Base-by-base conservation (phyloP, 2,329 filamentous ascomycete species). In the Cytospora piceicola region DNA sequence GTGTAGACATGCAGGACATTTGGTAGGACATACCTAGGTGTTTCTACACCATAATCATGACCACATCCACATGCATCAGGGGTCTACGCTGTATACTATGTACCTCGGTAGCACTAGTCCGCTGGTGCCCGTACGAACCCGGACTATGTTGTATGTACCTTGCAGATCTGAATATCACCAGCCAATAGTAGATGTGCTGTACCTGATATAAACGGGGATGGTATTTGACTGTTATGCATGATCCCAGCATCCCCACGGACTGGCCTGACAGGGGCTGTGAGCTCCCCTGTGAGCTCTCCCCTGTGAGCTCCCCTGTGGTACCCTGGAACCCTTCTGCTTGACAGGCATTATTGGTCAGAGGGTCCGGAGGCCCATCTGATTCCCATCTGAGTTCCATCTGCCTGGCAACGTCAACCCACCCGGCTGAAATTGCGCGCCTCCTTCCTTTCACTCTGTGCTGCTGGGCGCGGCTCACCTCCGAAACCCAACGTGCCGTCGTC, bases 381-480 rank as follows among this genome's bases (percentile, higher is more conserved):
- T 63, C 14, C 34, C 34, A 36, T 36, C 11, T 15, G 34, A 36
- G 34, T 36, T 27, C 65, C 56, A 55, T 39, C n/a, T 67, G 56
- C 56, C 65, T 67, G 62, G 58, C 65, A 67, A 63, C 57, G 61
- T 63, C 61, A 58, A 64, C 39, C 61, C 65, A 53, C 65, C 51
- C 53, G 61, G 36, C 12, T 65, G 59, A 63, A 66, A 66, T 62
- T 65, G 66, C 63, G n/a, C 46, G 54, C 54, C 61, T 58, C 42
- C 51, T 65, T 58, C 42, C 36, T 52, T 65, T 58, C 42, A n/a
- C 51, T 29, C 58, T 65, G 52, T 39, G 34, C 53, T 39, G 34
- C 53, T 52, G 63, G 34, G 22, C 29, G 56, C 34, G 56, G 62
- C 46, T 52, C 62, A 54, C 56, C 57, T 54, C 56, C 34, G n/a